A percentile compares a stretch with the other conserved stretches of the same genome.
phyloP scores from a whole-genome alignment of 1,284 basidiomycete genomes.

The Ustilago curta region DNA sequence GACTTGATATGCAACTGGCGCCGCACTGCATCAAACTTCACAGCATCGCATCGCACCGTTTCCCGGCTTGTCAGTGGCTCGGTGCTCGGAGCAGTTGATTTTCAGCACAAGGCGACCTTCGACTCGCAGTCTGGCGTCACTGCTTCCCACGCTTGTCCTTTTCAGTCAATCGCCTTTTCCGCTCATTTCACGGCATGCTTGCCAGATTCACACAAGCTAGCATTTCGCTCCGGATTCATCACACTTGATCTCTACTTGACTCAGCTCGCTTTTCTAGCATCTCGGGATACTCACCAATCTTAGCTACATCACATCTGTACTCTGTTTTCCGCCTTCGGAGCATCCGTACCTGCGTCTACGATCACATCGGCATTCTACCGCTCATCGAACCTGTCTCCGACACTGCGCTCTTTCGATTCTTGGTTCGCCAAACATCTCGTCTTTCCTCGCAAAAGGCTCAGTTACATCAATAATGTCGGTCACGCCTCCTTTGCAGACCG shows the following conservation, averaged over 20 bases:
- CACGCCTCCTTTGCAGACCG: conserved; percentile 22
- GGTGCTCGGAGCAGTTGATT: not conserved
- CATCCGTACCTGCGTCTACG: not conserved
- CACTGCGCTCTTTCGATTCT: not conserved
- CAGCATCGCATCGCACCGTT: conserved; percentile 10
- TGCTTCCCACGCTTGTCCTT: not conserved
- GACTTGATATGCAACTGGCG: conserved; percentile 6
- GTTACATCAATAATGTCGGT: conserved; percentile 25
- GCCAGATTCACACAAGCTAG: not conserved
- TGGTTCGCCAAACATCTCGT: no score
- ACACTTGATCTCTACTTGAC: not conserved
- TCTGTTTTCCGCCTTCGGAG: not conserved
- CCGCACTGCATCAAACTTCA: conserved; percentile 8
- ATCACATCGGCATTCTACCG: not conserved
- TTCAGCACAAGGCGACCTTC: not conserved
- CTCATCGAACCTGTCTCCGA: not conserved
- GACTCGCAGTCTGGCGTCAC: not conserved
- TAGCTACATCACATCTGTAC: not conserved
- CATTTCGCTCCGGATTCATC: conserved; percentile 4
- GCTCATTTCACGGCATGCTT: conserved; percentile 3
- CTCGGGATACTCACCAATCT: conserved; percentile 4
- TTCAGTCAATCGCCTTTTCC: not conserved
- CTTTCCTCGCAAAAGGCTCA: not conserved
- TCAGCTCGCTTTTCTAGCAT: not conserved
- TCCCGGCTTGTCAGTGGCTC: not conserved